Conservation (phyloP, 306 rosid species). For the Elaeagnus macrophylla region DNA sequence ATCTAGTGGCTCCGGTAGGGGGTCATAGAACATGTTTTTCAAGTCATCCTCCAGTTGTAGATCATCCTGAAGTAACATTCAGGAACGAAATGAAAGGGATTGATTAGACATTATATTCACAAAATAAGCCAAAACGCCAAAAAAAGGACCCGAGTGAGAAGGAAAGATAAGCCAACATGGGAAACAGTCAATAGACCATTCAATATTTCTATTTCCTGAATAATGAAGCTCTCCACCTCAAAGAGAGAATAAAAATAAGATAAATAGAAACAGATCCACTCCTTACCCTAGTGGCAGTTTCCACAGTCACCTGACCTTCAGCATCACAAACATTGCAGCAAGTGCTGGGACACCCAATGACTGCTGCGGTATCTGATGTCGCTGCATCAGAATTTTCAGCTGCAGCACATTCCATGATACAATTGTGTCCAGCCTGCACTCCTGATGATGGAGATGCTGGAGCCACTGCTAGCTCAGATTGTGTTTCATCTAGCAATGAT, state of each 20-base stretch:
- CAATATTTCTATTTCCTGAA: not conserved
- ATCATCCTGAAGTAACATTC: constrained; percentile 24
- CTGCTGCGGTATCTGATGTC: constrained; percentile 30
- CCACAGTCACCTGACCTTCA: constrained; percentile 16
- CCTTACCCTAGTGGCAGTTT: constrained; percentile 32
- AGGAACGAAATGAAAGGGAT: constrained; percentile 3
- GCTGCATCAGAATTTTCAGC: constrained; percentile 36
- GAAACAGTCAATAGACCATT: too few relatives aligned
- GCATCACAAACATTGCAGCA: constrained; percentile 26
- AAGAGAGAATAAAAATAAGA: constrained; percentile 1
- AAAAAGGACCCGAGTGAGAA: too few relatives aligned
- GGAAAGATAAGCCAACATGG: too few relatives aligned
- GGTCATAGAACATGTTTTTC: constrained; percentile 25
- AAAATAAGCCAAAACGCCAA: not conserved
- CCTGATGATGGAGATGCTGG: constrained; percentile 36
- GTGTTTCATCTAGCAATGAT: constrained; percentile 46
- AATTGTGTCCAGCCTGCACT: constrained; percentile 31
- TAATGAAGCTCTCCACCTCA: not conserved
- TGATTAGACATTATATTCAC: not conserved
- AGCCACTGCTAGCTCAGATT: constrained; percentile 31
- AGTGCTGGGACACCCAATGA: constrained; percentile 25
- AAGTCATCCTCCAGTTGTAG: constrained; percentile 15
- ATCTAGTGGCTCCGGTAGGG: constrained; percentile 25
- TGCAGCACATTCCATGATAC: not conserved
- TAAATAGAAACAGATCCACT: constrained; percentile 9